phyloP scores from a whole-genome alignment of 2,329 filamentous ascomycete genomes.

The Exophiala sp. region DNA sequence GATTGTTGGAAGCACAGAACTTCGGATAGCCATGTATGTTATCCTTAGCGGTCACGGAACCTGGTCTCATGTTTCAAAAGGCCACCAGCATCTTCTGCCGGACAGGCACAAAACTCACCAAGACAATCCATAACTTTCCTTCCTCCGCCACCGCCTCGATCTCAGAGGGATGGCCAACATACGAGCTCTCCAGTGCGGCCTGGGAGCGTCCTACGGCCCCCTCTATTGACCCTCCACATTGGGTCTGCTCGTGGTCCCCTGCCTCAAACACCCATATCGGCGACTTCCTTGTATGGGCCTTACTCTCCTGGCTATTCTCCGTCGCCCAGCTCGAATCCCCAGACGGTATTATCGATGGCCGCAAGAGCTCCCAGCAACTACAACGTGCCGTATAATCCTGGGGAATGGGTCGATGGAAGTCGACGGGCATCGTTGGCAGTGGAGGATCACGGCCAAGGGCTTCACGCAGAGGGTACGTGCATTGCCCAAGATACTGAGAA shows the following conservation, averaged over 20 bases:
- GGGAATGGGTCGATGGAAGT: constrained; percentile 44
- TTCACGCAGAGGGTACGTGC: constrained; percentile 19
- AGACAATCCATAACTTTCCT: constrained; percentile 15
- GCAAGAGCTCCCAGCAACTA: constrained; percentile 37
- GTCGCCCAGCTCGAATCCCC: constrained; percentile 35
- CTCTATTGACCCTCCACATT: constrained; percentile 39
- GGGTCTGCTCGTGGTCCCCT: constrained; percentile 29
- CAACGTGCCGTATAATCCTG: constrained; percentile 45
- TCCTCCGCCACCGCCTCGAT: constrained; percentile 29
- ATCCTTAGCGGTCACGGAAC: background rate
- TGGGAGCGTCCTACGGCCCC: constrained; percentile 40
- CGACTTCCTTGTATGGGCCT: constrained; percentile 41
- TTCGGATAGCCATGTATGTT: constrained; percentile 21
- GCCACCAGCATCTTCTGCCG: constrained; percentile 14
- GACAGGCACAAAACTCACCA: constrained; percentile 17
- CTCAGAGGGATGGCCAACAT: constrained; percentile 32
- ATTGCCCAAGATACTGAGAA: constrained; percentile 4
- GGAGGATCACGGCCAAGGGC: constrained; percentile 3
- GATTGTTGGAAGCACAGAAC: constrained; percentile 5
- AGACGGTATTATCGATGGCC: constrained; percentile 41
- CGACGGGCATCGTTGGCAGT: constrained; percentile 13
- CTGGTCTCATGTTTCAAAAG: constrained; percentile 20
- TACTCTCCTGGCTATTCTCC: constrained; percentile 37
- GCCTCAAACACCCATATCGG: constrained; percentile 38
- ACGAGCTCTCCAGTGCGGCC: constrained; percentile 36